A percentile compares a stretch with the other conserved stretches of the same genome.
These are phyloP conservation scores for Acacia melanoxylon DNA, from an alignment of 306 rosid species.

Conservation along the genomic window DNA sequence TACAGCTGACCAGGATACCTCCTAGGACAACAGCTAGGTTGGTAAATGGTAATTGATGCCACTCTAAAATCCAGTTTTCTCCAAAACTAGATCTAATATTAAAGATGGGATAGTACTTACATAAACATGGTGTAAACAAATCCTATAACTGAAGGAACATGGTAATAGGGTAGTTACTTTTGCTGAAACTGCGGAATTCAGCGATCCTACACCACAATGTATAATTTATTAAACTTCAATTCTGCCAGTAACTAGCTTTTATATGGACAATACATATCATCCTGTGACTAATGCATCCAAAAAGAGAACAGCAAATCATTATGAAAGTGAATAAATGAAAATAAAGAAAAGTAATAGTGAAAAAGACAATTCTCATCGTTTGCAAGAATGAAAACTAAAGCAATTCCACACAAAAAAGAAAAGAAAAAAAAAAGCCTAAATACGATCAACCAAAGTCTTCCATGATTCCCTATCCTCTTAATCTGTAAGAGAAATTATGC, in stretches of 20 bases:
- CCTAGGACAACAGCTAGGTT: slow-evolving; percentile 7
- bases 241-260: neutral
- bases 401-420: neutral
- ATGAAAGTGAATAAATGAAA: neutral
- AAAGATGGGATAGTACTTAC: too few relatives aligned
- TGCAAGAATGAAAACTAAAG: neutral
- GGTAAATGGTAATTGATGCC: neutral
- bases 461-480: slow-evolving; percentile 51
- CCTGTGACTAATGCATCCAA: neutral
- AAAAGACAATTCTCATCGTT: slow-evolving; percentile 3
- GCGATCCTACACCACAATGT: neutral
- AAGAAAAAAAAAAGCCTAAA: neutral
- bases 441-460: slow-evolving; percentile 14
- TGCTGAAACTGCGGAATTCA: neutral
- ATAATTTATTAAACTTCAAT: neutral
- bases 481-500: slow-evolving; percentile 43
- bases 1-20: slow-evolving; percentile 13
- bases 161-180: slow-evolving; percentile 1
- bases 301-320: neutral
- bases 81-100: too few relatives aligned
- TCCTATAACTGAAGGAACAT: neutral
- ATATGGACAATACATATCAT: neutral
- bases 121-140: neutral
- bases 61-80: slow-evolving; percentile 8
- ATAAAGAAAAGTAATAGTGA: neutral